A percentile compares a stretch with the other conserved stretches of the same genome.
These are phyloP conservation scores for Panus rudis DNA, from an alignment of 768 basidiomycete species.

Conservation along the genomic window DNA sequence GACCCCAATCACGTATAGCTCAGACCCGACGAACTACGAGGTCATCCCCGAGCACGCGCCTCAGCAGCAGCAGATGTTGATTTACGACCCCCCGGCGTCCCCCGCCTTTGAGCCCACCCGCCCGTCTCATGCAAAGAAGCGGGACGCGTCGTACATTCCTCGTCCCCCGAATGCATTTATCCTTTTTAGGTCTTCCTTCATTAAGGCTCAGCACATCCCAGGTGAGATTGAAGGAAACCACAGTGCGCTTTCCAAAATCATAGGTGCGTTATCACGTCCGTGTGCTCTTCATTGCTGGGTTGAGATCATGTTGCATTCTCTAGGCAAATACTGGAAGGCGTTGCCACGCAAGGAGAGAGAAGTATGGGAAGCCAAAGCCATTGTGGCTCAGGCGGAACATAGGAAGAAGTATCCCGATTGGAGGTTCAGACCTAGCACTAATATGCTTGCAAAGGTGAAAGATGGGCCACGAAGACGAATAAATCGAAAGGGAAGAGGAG, in stretches of 20 bases:
- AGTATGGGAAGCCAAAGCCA: constrained; percentile 71
- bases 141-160: constrained; percentile 70
- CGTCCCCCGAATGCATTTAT: constrained; percentile 84
- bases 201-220: constrained; percentile 65
- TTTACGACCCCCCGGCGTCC: constrained; percentile 15
- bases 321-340: constrained; percentile 71
- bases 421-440: constrained; percentile 68
- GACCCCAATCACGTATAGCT: constrained; percentile 44
- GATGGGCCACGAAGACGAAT: constrained; percentile 32
- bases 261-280: constrained; percentile 39
- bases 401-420: constrained; percentile 72
- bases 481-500: constrained; percentile 27
- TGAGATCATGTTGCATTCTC: background rate
- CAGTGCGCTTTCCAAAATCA: constrained; percentile 74
- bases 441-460: constrained; percentile 35
- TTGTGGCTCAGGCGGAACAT: constrained; percentile 67
- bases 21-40: constrained; percentile 27
- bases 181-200: constrained; percentile 75
- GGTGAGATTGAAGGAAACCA: constrained; percentile 77
- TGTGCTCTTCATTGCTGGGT: background rate
- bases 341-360: constrained; percentile 61
- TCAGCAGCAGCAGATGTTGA: constrained; percentile 15
- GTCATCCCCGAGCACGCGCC: constrained; percentile 21
- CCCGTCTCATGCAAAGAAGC: constrained; percentile 50
- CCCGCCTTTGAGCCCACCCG: constrained; percentile 29